Base-by-base conservation (phyloP, 2,329 filamentous ascomycete species). In the Cladosporium sp. region DNA sequence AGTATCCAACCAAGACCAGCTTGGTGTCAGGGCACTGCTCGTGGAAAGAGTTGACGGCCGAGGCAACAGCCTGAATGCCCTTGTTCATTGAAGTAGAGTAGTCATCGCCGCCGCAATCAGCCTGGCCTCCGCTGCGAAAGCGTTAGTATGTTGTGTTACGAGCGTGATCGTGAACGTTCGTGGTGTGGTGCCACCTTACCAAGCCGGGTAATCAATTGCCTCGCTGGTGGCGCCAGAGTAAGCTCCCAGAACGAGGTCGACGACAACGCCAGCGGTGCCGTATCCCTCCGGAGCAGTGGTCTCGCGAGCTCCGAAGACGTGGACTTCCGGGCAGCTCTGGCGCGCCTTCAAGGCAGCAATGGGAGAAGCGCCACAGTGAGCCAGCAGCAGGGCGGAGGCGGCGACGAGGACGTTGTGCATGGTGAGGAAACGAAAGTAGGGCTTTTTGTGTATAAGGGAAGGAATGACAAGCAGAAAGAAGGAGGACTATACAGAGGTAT, bases 21-120 rank as follows among this genome's bases (percentile, higher is more conserved):
- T 57, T 55, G 33, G 55, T 54, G 32, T 55, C 36, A 15, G 55
- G 55, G 42, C 55, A 57, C 40, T 51, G 50, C n/a, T 53, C 52
- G 84, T 83, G 76, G 61, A 79, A 82, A 25, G 68, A 64, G 40
- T 80, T 85, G 2, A 85, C 80, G 6, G 78, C 79, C 32, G 67
- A 75, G 2, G 79, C 76, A 3, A 83, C 81, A 9, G 82, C 80
- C 7, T 69, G 60, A 4, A 79, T 81, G 36, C 82, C 82, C 51
- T 79, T 48, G 27, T 29, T 36, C 45, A 48, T 48, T 27, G 45
- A 48, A 11, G 36, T 27, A 13, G 25, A 19, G 36, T 48, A 48
- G 27, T 27, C 27, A 22, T 40, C 45, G 11, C 45, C 45, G 36
- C 45, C 45, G 22, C 45, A 48, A 36, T 12, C 15, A 25, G 45